These are phyloP conservation scores for Anthostomella pinea DNA, from an alignment of 2,329 filamentous ascomycete genomes.

Conservation along the genomic window DNA sequence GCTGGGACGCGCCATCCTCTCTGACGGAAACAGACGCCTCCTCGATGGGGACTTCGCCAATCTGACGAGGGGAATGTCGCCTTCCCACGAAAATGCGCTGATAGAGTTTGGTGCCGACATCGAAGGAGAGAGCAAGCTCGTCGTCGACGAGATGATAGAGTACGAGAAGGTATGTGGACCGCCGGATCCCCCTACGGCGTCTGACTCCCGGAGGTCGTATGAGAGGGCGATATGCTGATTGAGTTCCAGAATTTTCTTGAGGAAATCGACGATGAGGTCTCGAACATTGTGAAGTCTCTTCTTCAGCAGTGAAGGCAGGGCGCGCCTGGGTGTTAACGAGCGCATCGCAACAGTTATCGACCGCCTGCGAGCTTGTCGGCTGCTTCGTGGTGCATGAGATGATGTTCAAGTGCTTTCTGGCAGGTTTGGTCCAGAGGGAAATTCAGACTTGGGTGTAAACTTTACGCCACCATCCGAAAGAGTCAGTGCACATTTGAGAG, in stretches of 20 bases:
- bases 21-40: slow-evolving; percentile 5
- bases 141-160: slow-evolving; percentile 27
- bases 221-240: slow-evolving; percentile 27
- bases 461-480: no score
- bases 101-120: slow-evolving; percentile 21
- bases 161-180: slow-evolving; percentile 29
- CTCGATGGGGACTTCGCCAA: slow-evolving; percentile 4
- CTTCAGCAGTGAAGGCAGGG: slow-evolving; percentile 18
- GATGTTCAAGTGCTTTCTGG: no score
- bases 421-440: no score
- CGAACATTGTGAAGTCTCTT: slow-evolving; percentile 25
- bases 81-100: slow-evolving; percentile 13
- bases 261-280: slow-evolving; percentile 26
- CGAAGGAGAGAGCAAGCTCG: slow-evolving; percentile 22
- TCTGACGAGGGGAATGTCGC: slow-evolving; percentile 20
- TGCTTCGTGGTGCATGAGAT: slow-evolving; percentile 13
- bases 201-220: slow-evolving; percentile 22
- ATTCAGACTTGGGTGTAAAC: no score
- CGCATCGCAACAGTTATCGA: background rate
- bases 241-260: slow-evolving; percentile 28
- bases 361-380: slow-evolving; percentile 3
- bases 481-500: no score
- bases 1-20: slow-evolving; percentile 8
- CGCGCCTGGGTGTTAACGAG: no score
- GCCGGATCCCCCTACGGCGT: slow-evolving; percentile 5